A percentile compares a stretch with the other conserved stretches of the same genome.
Evolutionary conservation across 768 basidiomycete genomes (phyloP).

Genomic region (Naganishia vaughanmartiniae): DNA sequence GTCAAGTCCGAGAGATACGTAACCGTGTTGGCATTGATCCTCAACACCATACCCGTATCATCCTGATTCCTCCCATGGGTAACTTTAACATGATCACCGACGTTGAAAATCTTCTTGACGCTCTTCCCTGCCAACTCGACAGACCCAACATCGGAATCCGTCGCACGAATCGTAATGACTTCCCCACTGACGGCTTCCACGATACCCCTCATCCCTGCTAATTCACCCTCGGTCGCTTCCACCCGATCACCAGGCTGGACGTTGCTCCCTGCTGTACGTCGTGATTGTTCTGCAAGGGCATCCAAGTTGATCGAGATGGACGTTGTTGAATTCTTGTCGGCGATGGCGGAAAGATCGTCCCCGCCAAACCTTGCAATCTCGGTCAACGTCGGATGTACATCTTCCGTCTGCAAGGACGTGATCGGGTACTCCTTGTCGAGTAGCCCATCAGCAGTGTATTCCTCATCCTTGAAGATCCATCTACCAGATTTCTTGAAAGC

Average conservation of each 20-base stretch:
- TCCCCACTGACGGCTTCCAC: constrained; percentile 87
- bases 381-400: constrained; percentile 91
- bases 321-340: constrained; percentile 63
- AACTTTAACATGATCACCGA: constrained; percentile 98
- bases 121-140: constrained; percentile 61
- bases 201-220: constrained; percentile 84
- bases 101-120: constrained; percentile 90
- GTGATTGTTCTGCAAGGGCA: constrained; percentile 85
- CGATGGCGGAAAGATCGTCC: constrained; percentile 54
- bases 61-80: constrained; percentile 92
- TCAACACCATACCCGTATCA: constrained; percentile 92
- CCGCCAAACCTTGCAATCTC: constrained; percentile 89
- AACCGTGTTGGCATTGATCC: constrained; percentile 76
- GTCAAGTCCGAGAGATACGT: constrained; percentile 98
- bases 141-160: constrained; percentile 73
- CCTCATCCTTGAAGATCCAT: constrained; percentile 87
- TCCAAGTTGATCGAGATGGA: constrained; percentile 68
- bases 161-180: constrained; percentile 78
- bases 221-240: constrained; percentile 96
- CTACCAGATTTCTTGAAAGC: constrained; percentile 59
- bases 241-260: constrained; percentile 97
- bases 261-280: constrained; percentile 84
- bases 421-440: constrained; percentile 93
- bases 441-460: constrained; percentile 82
- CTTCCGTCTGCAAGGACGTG: constrained; percentile 71